Percentiles rank a stretch among this genome's conserved stretches.
phyloP scores from a whole-genome alignment of 2,329 filamentous ascomycete species.

The Ophioceras dolichostomum region DNA sequence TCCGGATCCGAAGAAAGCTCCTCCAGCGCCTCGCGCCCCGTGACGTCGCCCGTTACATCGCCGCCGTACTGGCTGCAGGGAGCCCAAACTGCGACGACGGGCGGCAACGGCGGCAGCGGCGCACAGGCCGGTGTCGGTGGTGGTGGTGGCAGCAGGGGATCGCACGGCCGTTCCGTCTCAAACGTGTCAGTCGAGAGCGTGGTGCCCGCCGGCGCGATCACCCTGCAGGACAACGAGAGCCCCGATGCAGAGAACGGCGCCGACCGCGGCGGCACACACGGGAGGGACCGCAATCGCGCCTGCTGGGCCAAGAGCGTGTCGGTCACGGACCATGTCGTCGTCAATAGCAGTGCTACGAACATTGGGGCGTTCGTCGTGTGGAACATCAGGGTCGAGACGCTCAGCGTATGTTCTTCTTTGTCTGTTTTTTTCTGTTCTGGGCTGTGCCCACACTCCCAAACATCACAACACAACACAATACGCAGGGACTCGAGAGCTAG shows the following conservation, averaged over 20 bases:
- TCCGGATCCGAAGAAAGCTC: conserved; percentile 1
- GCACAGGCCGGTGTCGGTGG: conserved; percentile 1
- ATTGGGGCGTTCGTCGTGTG: conserved; percentile 91
- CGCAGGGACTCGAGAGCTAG: no score
- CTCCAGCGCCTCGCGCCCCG: conserved; percentile 7
- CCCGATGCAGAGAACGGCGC: conserved; percentile 34
- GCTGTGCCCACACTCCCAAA: no score
- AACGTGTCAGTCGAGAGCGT: conserved; percentile 35
- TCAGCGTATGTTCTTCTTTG: conserved; percentile 49
- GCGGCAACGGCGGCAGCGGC: no score
- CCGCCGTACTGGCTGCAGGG: conserved; percentile 32
- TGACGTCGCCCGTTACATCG: conserved; percentile 18
- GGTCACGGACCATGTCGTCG: conserved; percentile 42
- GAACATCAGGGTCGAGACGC: conserved; percentile 78
- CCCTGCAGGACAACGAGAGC: conserved; percentile 50
- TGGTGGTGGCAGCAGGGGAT: conserved; percentile 4
- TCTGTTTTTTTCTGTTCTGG: not conserved
- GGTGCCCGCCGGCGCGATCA: conserved; percentile 42
- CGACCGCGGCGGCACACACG: not conserved
- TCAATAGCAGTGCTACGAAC: conserved; percentile 43
- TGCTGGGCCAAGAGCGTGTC: conserved; percentile 55
- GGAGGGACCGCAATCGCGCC: conserved; percentile 32
- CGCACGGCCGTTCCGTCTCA: conserved; percentile 21
- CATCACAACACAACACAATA: no score
- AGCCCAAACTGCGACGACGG: not conserved